A percentile compares a stretch with the other conserved stretches of the same genome.
phyloP scores from a whole-genome alignment of 179 eudicot genomes.

The Nepenthes alata region DNA sequence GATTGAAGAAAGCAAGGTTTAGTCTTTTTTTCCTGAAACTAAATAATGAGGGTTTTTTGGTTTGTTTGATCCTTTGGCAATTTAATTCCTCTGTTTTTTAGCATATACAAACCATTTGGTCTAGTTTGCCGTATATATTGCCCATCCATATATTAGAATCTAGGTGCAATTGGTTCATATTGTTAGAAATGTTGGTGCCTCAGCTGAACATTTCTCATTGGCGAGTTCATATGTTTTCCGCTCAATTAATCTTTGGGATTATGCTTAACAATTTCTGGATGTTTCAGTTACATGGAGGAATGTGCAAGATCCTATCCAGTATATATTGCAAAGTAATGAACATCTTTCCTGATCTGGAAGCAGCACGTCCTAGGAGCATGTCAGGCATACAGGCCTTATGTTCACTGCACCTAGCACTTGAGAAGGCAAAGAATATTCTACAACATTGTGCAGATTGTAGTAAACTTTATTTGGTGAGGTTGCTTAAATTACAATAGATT shows the following conservation, averaged over 20 bases:
- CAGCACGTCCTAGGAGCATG: constrained; percentile 91
- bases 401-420: constrained; percentile 85
- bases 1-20: no score
- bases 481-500: not conserved
- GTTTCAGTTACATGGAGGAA: constrained; percentile 78
- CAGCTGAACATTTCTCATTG: no score
- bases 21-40: no score
- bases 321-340: constrained; percentile 62
- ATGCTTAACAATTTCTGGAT: not conserved
- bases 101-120: no score
- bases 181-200: no score
- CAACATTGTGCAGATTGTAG: constrained; percentile 95
- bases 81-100: no score
- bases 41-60: no score
- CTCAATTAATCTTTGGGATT: not conserved
- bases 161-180: no score
- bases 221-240: no score
- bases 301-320: constrained; percentile 72
- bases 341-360: constrained; percentile 80
- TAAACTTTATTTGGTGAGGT: constrained; percentile 83
- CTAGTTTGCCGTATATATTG: no score
- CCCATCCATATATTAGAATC: no score
- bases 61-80: no score
- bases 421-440: constrained; percentile 83
- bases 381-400: constrained; percentile 96